A percentile compares a stretch with the other conserved stretches of the same genome.
Evolutionary conservation across 805 yeast species (phyloP).

Genomic region (Starmerella sp.): DNA sequence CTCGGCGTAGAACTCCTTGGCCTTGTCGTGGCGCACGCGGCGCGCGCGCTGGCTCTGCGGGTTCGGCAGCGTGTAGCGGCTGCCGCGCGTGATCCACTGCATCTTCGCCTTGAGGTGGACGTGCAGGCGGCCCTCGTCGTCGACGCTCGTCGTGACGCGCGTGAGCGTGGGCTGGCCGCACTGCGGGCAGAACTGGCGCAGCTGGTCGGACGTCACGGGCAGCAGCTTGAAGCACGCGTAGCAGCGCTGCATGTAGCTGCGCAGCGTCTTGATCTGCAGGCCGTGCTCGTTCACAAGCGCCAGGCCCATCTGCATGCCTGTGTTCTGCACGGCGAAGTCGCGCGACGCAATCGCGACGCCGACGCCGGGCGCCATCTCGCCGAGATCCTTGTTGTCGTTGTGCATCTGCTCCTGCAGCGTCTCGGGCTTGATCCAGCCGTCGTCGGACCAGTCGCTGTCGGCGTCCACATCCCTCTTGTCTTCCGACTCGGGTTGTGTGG

Average conservation of each 20-base stretch:
- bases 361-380: conserved; percentile 34
- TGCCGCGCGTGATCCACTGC: conserved; percentile 89
- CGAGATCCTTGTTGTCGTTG: conserved; percentile 56
- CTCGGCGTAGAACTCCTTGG: conserved; percentile 60
- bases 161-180: conserved; percentile 91
- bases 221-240: conserved; percentile 87
- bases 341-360: conserved; percentile 84
- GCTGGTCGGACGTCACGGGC: conserved; percentile 47
- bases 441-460: conserved; percentile 68
- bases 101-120: conserved; percentile 86
- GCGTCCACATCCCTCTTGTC: conserved; percentile 33
- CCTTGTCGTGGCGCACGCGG: conserved; percentile 66
- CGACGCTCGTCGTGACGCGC: conserved; percentile 80
- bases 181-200: conserved; percentile 76
- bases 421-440: conserved; percentile 87
- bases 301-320: conserved; percentile 79
- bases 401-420: conserved; percentile 60
- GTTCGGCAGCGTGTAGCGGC: conserved; percentile 67
- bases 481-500: not conserved
- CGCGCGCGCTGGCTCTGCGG: conserved; percentile 77
- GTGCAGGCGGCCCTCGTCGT: conserved; percentile 59
- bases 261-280: conserved; percentile 66
- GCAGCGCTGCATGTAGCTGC: conserved; percentile 91
- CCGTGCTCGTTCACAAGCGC: conserved; percentile 83
- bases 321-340: conserved; percentile 96